A percentile compares a stretch with the other conserved stretches of the same genome.
phyloP scores from a whole-genome alignment of 2,329 filamentous ascomycete species.

The Cladophialophora bantiana region DNA sequence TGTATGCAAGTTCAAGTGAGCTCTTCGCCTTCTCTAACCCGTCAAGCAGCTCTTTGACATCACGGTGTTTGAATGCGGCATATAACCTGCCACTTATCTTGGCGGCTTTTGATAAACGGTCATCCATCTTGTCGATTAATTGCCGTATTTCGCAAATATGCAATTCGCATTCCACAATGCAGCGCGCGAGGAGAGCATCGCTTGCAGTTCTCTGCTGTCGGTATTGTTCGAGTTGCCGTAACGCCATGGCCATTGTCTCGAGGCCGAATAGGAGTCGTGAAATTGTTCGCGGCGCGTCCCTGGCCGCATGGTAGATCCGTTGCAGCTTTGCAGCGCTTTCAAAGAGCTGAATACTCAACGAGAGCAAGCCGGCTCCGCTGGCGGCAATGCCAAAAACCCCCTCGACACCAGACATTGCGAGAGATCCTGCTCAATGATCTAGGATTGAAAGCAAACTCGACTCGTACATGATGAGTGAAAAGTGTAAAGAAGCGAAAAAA shows the following conservation, averaged over 20 bases:
- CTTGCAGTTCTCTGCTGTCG: conserved; percentile 7
- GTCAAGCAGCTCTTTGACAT: conserved; percentile 7
- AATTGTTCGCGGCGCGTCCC: conserved; percentile 6
- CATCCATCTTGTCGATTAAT: conserved; percentile 6
- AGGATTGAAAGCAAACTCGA: background rate
- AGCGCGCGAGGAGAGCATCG: conserved; percentile 11
- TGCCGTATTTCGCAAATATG: background rate
- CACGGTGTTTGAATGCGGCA: conserved; percentile 13
- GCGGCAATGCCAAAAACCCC: conserved; percentile 9
- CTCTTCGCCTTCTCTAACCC: conserved; percentile 16
- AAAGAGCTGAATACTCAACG: conserved; percentile 9
- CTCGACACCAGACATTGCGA: conserved; percentile 10
- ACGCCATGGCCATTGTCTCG: conserved; percentile 13
- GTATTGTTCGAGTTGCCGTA: conserved; percentile 11
- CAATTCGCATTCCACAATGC: conserved; percentile 2
- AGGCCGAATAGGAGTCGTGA: background rate
- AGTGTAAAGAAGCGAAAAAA: background rate
- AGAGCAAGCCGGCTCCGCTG: conserved; percentile 13
- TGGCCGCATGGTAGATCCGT: conserved; percentile 9
- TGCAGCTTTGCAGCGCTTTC: conserved; percentile 14
- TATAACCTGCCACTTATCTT: conserved; percentile 13
- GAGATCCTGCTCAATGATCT: background rate
- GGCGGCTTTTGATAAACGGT: background rate
- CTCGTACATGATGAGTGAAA: no score
- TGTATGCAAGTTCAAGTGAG: conserved; percentile 14